Base-by-base conservation (phyloP, 306 rosid species). In the Sechiopsis laciniata region DNA sequence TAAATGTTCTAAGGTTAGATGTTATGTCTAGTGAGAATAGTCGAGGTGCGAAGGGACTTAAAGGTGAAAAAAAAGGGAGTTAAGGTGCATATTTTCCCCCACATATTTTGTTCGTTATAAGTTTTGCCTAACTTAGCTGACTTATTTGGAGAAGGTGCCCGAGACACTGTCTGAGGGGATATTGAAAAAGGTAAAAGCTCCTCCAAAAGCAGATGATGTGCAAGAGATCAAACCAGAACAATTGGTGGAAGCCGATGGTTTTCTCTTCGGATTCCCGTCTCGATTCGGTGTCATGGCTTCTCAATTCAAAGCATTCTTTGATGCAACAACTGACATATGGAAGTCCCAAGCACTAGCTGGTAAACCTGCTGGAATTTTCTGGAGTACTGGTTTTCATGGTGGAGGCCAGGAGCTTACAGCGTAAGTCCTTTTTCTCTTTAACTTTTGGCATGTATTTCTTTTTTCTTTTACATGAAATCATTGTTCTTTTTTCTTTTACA, bases 391-490 rank as follows among this genome's bases (percentile, higher is more conserved):
- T 52, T 93, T 90, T 78, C 83, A 87, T 58, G 97, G 97, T 9
- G 98, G 98, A 74, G 98, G 98, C 65, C 97, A 93, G 76, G 98
- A 93, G 82, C 90, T 93, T 10, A 87, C 97, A 1, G 96, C 98
- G 96, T 93, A 71, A 82, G 97, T 84, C 75, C 55, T 32, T 21
- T 37, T 62, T 62, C 69, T 32, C 7, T 20, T 8, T 62, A 62
- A 11, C 20, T 29, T 61, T 61, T 16, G 0, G 45, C 12, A 24
- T 54, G 2, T 24, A 1, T 3, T 60, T 2, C 26, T 1, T 11
- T 60, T 0, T 60, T 2, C 45, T 26, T 61, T 52, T 8, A 8
- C 29, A 56, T 56, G 61, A 56, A 8, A 19, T 56, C 29, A 56
- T 20, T 56, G 61, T 56, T 20, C 22, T 1, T 11, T 60, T 0